Evolutionary conservation across 768 basidiomycete species (phyloP).

Genomic region (Pisolithus marmoratus): DNA sequence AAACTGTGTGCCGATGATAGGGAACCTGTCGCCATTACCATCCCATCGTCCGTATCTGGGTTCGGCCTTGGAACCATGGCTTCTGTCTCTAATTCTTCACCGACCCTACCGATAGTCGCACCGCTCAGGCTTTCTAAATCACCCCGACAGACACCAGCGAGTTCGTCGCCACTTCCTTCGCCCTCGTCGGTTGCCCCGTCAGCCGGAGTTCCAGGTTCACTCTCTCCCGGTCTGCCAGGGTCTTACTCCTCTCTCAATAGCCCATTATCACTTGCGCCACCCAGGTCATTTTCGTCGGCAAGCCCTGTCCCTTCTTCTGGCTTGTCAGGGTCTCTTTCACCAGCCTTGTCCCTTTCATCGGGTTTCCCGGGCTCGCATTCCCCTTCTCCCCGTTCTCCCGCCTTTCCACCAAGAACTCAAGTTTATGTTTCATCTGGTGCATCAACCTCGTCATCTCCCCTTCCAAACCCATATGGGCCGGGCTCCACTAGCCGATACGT

Average conservation of each 20-base stretch:
- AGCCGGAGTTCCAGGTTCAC: constrained; percentile 3
- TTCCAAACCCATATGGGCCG: constrained; percentile 2
- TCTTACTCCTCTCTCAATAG: constrained; percentile 5
- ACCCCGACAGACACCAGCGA: constrained; percentile 15
- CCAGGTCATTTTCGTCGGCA: constrained; percentile 1
- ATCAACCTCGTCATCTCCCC: constrained; percentile 7
- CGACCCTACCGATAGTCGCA: constrained; percentile 13
- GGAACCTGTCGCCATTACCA: neutral
- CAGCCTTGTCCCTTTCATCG: constrained; percentile 4
- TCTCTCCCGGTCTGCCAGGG: constrained; percentile 10
- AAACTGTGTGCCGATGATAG: neutral
- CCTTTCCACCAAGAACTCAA: constrained; percentile 1
- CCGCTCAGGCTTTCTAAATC: constrained; percentile 23
- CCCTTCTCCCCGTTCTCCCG: constrained; percentile 19
- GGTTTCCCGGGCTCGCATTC: constrained; percentile 15
- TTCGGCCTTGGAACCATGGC: neutral
- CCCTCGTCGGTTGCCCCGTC: constrained; percentile 1
- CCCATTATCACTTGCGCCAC: constrained; percentile 3
- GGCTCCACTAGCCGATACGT: neutral
- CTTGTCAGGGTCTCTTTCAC: constrained; percentile 5
- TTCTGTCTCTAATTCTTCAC: neutral
- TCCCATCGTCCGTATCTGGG: neutral
- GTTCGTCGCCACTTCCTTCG: constrained; percentile 11
- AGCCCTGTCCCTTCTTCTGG: constrained; percentile 1
- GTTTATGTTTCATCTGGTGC: neutral